phyloP scores from a whole-genome alignment of 73 alveolate species.

The Paramecium sexaurelia region DNA sequence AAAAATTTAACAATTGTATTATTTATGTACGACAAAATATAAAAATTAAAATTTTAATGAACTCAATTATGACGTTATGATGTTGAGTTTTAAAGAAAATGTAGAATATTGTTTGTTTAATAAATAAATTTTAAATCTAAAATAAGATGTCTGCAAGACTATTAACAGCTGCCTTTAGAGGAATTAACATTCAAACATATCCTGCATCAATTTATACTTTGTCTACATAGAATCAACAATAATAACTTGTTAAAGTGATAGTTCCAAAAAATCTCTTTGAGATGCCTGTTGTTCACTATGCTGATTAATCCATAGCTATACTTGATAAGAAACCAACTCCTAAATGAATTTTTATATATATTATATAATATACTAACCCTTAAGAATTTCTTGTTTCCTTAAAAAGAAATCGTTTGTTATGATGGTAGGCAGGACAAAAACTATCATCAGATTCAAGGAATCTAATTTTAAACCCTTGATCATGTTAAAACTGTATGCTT shows the following conservation, averaged over 20 bases:
- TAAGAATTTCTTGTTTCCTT: slow-evolving; percentile 26
- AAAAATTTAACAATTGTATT: background rate
- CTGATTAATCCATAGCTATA: slow-evolving; percentile 27
- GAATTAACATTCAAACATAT: background rate
- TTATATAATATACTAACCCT: slow-evolving; percentile 19
- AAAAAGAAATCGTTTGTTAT: background rate
- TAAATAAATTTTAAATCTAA: background rate
- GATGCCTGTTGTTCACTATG: slow-evolving; percentile 15
- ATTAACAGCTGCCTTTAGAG: background rate
- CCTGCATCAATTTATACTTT: slow-evolving; percentile 34
- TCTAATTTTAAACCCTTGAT: background rate
- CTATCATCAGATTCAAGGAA: background rate
- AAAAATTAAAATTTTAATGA: background rate
- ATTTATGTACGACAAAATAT: background rate
- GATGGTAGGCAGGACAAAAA: background rate
- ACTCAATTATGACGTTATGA: slow-evolving; percentile 22
- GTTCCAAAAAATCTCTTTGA: background rate
- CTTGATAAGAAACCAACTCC: slow-evolving; percentile 37
- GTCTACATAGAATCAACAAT: slow-evolving; percentile 6
- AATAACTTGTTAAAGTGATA: background rate
- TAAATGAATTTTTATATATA: slow-evolving; percentile 3
- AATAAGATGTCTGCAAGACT: slow-evolving; percentile 26
- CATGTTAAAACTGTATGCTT: background rate
- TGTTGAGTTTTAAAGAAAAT: background rate
- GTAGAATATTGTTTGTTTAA: background rate